These are phyloP conservation scores for Suhomyces kilbournensis DNA, from an alignment of 805 yeast genomes.

Conservation along the genomic window DNA sequence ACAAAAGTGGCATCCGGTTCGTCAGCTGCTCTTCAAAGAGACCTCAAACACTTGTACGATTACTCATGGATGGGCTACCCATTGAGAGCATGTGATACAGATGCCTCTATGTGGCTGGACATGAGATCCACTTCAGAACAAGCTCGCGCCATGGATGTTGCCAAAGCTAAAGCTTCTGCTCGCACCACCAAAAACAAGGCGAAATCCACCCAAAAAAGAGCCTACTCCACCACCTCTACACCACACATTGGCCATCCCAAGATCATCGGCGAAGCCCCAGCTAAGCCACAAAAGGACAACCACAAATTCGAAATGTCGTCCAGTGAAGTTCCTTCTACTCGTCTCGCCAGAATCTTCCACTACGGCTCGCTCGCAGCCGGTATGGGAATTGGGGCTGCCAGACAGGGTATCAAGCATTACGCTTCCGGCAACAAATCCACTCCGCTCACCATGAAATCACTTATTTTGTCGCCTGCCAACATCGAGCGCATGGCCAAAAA, in stretches of 20 bases:
- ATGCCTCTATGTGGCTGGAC: conserved; percentile 22
- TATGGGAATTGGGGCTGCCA: conserved; percentile 78
- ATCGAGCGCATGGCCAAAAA: conserved; percentile 85
- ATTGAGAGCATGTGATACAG: conserved; percentile 17
- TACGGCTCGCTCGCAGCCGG: conserved; percentile 92
- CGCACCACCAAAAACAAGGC: conserved; percentile 1
- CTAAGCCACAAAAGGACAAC: conserved; percentile 3
- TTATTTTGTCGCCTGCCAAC: conserved; percentile 76
- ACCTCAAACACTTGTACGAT: conserved; percentile 17
- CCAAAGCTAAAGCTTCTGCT: not conserved
- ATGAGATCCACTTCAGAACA: conserved; percentile 5
- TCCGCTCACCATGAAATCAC: conserved; percentile 48
- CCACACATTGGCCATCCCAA: conserved; percentile 1
- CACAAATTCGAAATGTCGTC: conserved; percentile 21
- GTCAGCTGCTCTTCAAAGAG: conserved; percentile 15
- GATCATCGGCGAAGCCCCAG: conserved; percentile 6
- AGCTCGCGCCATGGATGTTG: conserved; percentile 2
- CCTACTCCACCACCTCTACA: conserved; percentile 4
- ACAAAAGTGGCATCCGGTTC: conserved; percentile 19
- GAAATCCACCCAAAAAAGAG: conserved; percentile 1
- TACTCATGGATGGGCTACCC: conserved; percentile 20
- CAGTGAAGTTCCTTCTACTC: conserved; percentile 80
- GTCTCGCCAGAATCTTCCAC: conserved; percentile 87
- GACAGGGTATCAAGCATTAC: conserved; percentile 69
- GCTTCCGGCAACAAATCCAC: conserved; percentile 49